Evolutionary conservation across 2,329 filamentous ascomycete genomes (phyloP).

Genomic region (Alternaria dauci): DNA sequence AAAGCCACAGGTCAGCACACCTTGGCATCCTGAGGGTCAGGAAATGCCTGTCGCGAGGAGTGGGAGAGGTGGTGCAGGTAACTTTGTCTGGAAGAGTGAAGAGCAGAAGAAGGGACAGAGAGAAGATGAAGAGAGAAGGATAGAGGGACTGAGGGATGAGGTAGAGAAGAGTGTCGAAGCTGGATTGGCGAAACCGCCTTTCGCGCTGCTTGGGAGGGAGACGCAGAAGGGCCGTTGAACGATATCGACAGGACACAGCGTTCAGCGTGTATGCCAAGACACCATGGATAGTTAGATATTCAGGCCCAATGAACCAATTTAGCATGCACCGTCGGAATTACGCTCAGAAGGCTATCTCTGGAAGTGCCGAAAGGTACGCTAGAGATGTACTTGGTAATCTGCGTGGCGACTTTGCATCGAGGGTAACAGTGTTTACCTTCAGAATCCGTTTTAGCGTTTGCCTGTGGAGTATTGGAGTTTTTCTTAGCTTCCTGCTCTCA

Average conservation of each 20-base stretch:
- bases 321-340: background rate
- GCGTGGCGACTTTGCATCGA: background rate
- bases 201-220: conserved; percentile 49
- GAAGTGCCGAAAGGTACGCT: background rate
- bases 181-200: conserved; percentile 51
- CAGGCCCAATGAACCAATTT: background rate
- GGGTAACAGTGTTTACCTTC: background rate
- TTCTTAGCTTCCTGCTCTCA: background rate
- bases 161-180: conserved; percentile 54
- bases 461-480: background rate
- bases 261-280: background rate
- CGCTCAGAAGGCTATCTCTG: background rate
- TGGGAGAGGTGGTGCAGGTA: conserved; percentile 59
- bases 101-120: conserved; percentile 40
- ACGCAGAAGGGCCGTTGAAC: conserved; percentile 38
- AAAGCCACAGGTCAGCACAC: conserved; percentile 41
- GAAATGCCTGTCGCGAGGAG: conserved; percentile 47
- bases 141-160: conserved; percentile 38
- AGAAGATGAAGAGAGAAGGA: conserved; percentile 31
- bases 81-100: conserved; percentile 54
- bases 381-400: background rate
- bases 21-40: conserved; percentile 47
- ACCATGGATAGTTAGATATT: background rate
- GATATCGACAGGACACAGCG: background rate
- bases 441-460: background rate